A percentile compares a stretch with the other conserved stretches of the same genome.
Conservation (phyloP, 805 yeast genomes). For the Candida verbasci region DNA sequence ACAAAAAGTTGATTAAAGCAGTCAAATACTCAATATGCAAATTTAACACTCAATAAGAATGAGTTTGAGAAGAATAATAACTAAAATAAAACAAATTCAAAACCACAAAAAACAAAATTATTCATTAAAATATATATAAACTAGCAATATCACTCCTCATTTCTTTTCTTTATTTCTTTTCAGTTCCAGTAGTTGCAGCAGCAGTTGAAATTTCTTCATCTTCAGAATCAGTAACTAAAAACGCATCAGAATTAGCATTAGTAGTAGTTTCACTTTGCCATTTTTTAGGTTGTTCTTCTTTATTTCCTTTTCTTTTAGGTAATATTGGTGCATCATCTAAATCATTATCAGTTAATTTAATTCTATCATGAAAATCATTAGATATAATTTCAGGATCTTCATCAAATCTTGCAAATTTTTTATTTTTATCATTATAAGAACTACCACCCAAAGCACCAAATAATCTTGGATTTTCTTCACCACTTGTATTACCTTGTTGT, state of each 20-base stretch:
- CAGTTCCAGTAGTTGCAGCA: slow-evolving; percentile 5
- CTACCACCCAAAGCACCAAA: slow-evolving; percentile 47
- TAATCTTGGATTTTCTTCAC: slow-evolving; percentile 33
- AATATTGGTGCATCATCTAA: slow-evolving; percentile 11
- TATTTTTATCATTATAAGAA: slow-evolving; percentile 19
- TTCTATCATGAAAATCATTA: slow-evolving; percentile 45
- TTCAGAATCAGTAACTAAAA: slow-evolving; percentile 41
- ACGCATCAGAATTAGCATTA: slow-evolving; percentile 41
- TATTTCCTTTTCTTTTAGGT: slow-evolving; percentile 8
- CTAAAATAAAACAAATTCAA: no score
- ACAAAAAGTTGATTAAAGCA: no score
- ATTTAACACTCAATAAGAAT: no score
- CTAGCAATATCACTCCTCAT: no score
- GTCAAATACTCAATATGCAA: no score
- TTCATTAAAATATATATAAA: no score
- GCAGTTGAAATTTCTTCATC: slow-evolving; percentile 16
- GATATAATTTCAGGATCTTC: slow-evolving; percentile 54
- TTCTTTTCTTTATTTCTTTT: slow-evolving; percentile 10
- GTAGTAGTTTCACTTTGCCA: slow-evolving; percentile 39
- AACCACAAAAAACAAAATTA: no score
- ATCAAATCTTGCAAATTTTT: slow-evolving; percentile 34
- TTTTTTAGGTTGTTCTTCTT: no score
- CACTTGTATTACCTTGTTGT: slow-evolving; percentile 11
- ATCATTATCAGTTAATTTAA: slow-evolving; percentile 39
- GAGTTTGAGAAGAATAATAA: no score